Evolutionary conservation across 371 early-diverging fungal species (phyloP).

Genomic region (Lichtheimia hyalospora): DNA sequence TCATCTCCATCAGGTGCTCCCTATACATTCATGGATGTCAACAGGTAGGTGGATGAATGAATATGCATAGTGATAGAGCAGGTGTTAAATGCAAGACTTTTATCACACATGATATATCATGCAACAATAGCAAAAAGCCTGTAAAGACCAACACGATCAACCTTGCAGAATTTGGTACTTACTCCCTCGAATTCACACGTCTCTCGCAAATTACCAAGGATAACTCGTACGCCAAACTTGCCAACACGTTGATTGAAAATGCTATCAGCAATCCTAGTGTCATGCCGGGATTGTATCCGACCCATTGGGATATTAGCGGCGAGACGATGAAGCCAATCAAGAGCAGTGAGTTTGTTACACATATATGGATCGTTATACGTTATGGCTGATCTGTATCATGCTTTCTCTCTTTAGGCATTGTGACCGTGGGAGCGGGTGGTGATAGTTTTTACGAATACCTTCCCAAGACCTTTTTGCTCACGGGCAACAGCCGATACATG

Average conservation of each 20-base stretch:
- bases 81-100: neutral
- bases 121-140: constrained; percentile 7
- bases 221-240: constrained; percentile 61
- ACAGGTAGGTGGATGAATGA: constrained; percentile 15
- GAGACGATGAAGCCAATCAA: constrained; percentile 39
- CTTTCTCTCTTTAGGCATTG: constrained; percentile 16
- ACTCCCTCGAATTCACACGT: constrained; percentile 86
- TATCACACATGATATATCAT: neutral
- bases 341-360: constrained; percentile 26
- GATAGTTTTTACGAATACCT: constrained; percentile 92
- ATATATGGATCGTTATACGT: neutral
- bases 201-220: constrained; percentile 78
- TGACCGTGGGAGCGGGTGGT: constrained; percentile 63
- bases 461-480: constrained; percentile 63
- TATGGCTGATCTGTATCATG: constrained; percentile 1
- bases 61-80: neutral
- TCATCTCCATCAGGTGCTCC: constrained; percentile 66
- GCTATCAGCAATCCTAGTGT: constrained; percentile 24
- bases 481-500: constrained; percentile 42
- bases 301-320: constrained; percentile 30
- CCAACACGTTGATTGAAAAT: constrained; percentile 60
- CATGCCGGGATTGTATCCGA: constrained; percentile 77
- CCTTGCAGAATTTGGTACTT: constrained; percentile 85
- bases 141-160: constrained; percentile 38
- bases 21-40: constrained; percentile 67